Evolutionary conservation across 2,329 filamentous ascomycete genomes (phyloP), one percentile per base, ranked within the genome.

Genomic region (Cordyceps farinosa): DNA sequence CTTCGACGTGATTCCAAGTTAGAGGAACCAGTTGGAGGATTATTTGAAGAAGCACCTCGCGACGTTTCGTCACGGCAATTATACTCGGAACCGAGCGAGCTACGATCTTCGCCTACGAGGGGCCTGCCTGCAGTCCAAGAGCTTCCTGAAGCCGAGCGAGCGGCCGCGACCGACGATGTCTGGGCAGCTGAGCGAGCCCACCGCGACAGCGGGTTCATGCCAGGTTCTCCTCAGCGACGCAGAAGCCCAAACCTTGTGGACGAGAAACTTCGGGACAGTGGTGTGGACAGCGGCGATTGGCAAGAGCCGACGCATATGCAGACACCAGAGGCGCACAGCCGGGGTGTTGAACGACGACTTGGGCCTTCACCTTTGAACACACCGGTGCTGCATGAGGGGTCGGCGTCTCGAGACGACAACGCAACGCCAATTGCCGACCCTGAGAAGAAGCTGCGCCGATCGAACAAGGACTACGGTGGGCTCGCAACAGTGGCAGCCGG

Each of bases 71-170:
- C 66, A 36, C 66, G 63, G 30, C 70, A 68, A 11, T 52, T 66
- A 55, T 65, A 69, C 55, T 67, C 69, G 34, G 73, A 74, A 17
- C 59, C 75, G 17, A 67, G 73, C 32, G 80, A 80, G 48, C 76
- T 79, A 63, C 74, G 76, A 63, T 76, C 78, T 54, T 79, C 77
- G 3, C 75, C 79, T 27, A 74, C 77, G 6, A 76, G 78, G 61
- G 74, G 74, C n/a, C 71, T 87, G 53, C 76, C 83, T 4, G 79
- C 82, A 0, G 83, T 87, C 4, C 76, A 78, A 67, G 83, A 87
- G 68, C 74, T 76, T 9, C 75, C 76, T 1, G 82, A 84, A 67
- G 78, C 79, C 3, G 75, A 80, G 48, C 74, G 76, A 63, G 77
- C 70, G 56, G 65, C 66, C 57, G 61, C 64, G 60, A 66, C 50